Conservation (phyloP, 192 early-diverging fungal genomes). For the Entomortierella beljakovae region DNA sequence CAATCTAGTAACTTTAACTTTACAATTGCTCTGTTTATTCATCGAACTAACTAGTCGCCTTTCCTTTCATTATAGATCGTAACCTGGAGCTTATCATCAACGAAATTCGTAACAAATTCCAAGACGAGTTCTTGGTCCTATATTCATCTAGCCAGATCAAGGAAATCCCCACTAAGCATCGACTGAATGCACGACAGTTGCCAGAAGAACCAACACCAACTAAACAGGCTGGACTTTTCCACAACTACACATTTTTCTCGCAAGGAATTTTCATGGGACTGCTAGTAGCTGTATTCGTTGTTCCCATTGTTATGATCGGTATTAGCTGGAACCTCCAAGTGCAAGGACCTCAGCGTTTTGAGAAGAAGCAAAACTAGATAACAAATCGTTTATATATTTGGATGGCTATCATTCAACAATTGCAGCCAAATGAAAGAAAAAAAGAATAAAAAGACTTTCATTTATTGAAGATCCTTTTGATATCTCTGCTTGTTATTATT, state of each 20-base stretch:
- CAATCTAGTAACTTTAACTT: background rate
- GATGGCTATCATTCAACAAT: too few relatives aligned
- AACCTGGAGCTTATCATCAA: conserved; percentile 13
- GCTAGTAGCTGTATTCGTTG: conserved; percentile 29
- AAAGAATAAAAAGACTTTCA: too few relatives aligned
- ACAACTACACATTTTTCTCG: conserved; percentile 48
- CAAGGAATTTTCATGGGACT: conserved; percentile 53
- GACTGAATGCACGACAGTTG: conserved; percentile 23
- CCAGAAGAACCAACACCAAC: conserved; percentile 36
- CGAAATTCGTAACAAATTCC: conserved; percentile 14
- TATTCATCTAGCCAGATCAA: conserved; percentile 53
- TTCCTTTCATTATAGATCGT: conserved; percentile 7
- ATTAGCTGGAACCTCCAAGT: conserved; percentile 50
- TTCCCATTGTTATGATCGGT: conserved; percentile 39
- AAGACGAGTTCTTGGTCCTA: conserved; percentile 39
- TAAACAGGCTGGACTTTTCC: conserved; percentile 38
- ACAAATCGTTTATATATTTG: background rate
- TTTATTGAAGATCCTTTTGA: too few relatives aligned
- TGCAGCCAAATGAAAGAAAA: too few relatives aligned
- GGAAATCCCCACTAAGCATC: conserved; percentile 28
- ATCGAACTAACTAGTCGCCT: too few relatives aligned
- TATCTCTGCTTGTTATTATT: too few relatives aligned
- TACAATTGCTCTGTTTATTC: background rate
- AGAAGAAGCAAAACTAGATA: conserved; percentile 49
- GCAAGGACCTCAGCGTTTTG: conserved; percentile 50